phyloP scores from a whole-genome alignment of 768 basidiomycete species.

The Collybia mongolica region DNA sequence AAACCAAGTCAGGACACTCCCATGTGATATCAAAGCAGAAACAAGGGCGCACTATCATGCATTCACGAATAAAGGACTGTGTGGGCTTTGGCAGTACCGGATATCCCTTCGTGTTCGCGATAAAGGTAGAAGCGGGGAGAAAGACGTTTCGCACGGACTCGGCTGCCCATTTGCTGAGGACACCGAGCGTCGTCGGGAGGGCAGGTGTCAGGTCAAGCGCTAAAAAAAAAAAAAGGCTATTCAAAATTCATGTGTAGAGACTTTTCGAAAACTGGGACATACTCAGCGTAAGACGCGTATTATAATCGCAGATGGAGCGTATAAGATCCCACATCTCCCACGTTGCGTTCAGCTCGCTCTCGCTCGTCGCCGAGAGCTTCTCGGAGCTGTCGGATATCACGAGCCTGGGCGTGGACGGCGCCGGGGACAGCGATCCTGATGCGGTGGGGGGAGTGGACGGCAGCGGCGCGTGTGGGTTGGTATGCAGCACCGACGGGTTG shows the following conservation, averaged over 20 bases:
- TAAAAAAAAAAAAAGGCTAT: constrained; percentile 28
- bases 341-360: constrained; percentile 65
- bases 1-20: too few species aligned
- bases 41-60: constrained; percentile 68
- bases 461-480: constrained; percentile 23
- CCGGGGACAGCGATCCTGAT: constrained; percentile 7
- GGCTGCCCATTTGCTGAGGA: constrained; percentile 86
- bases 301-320: constrained; percentile 85
- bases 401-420: constrained; percentile 29
- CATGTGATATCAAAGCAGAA: background rate
- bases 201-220: constrained; percentile 92
- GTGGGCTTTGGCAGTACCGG: constrained; percentile 94
- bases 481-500: constrained; percentile 63
- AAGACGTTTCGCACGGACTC: constrained; percentile 91
- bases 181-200: constrained; percentile 72
- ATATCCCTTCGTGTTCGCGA: constrained; percentile 94
- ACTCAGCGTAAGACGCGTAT: constrained; percentile 72
- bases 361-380: constrained; percentile 36
- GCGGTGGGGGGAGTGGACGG: constrained; percentile 10
- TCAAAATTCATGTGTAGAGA: constrained; percentile 1
- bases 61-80: constrained; percentile 86
- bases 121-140: constrained; percentile 88
- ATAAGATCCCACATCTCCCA: constrained; percentile 99
- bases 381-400: constrained; percentile 33
- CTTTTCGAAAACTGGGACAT: constrained; percentile 22